These are phyloP conservation scores for Lachnellula occidentalis DNA, from an alignment of 2,329 filamentous ascomycete genomes.

Conservation along the genomic window DNA sequence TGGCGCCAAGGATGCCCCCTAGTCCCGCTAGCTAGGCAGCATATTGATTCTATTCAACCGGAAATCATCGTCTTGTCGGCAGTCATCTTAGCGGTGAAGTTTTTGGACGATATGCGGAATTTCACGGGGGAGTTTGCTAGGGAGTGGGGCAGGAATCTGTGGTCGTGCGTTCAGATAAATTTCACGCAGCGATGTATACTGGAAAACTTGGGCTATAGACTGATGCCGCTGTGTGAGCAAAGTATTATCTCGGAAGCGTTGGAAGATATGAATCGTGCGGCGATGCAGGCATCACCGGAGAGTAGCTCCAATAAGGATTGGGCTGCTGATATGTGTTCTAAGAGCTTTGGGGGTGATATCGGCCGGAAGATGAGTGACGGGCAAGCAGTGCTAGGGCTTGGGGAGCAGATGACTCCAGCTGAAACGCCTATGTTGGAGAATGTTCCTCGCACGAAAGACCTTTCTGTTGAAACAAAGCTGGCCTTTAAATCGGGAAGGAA, in stretches of 20 bases:
- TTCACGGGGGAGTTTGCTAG: conserved; percentile 48
- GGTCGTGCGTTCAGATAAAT: conserved; percentile 58
- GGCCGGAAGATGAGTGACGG: conserved; percentile 4
- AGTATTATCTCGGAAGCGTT: conserved; percentile 53
- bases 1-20: conserved; percentile 58
- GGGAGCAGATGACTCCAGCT: conserved; percentile 16
- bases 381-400: conserved; percentile 10
- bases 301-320: conserved; percentile 14
- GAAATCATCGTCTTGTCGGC: conserved; percentile 60
- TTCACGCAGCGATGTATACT: conserved; percentile 59
- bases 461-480: conserved; percentile 9
- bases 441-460: conserved; percentile 7
- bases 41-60: conserved; percentile 57
- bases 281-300: conserved; percentile 8
- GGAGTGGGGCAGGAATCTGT: conserved; percentile 49
- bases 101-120: conserved; percentile 54
- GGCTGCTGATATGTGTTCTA: conserved; percentile 12
- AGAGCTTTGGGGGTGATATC: conserved; percentile 1
- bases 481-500: conserved; percentile 4
- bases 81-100: conserved; percentile 60
- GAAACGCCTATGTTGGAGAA: conserved; percentile 18
- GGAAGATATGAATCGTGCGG: conserved; percentile 59
- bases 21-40: conserved; percentile 32
- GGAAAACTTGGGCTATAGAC: conserved; percentile 57
- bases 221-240: conserved; percentile 54